Conservation (phyloP, 2,329 filamentous ascomycete genomes). For the Colletotrichum sp. region DNA sequence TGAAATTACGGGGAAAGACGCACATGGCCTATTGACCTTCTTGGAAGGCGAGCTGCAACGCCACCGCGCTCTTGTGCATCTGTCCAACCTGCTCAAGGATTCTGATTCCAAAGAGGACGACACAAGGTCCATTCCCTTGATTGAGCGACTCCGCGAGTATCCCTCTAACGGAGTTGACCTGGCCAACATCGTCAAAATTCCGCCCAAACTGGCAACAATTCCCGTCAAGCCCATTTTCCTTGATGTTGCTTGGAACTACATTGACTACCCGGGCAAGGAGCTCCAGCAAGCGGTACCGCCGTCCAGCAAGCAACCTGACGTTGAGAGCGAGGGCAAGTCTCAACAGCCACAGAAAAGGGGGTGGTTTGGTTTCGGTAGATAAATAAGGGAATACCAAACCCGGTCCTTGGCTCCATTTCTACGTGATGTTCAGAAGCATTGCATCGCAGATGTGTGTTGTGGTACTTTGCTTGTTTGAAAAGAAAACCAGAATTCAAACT, state of each 20-base stretch:
- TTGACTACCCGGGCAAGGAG: slow-evolving; percentile 79
- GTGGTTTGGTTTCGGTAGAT: slow-evolving; percentile 78
- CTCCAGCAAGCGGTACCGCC: slow-evolving; percentile 30
- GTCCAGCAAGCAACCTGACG: slow-evolving; percentile 8
- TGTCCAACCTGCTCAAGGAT: slow-evolving; percentile 68
- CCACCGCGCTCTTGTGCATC: slow-evolving; percentile 84
- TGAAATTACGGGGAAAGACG: slow-evolving; percentile 65
- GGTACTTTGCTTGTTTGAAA: background rate
- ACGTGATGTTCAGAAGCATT: background rate
- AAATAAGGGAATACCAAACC: slow-evolving; percentile 15
- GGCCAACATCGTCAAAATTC: slow-evolving; percentile 83
- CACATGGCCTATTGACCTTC: slow-evolving; percentile 63
- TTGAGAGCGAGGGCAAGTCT: slow-evolving; percentile 28
- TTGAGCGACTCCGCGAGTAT: slow-evolving; percentile 79
- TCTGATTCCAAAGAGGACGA: slow-evolving; percentile 46
- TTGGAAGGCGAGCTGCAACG: slow-evolving; percentile 78
- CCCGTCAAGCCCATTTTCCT: slow-evolving; percentile 96
- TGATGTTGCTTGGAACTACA: slow-evolving; percentile 97
- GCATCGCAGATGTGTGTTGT: background rate
- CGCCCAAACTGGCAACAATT: slow-evolving; percentile 80
- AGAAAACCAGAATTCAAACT: background rate
- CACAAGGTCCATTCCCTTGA: slow-evolving; percentile 60
- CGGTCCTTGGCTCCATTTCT: background rate
- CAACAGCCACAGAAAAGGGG: slow-evolving; percentile 67
- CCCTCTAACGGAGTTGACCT: slow-evolving; percentile 75